Evolutionary conservation across 108 stramenopile genomes (phyloP).

Genomic region (Skeletonema costatum): DNA sequence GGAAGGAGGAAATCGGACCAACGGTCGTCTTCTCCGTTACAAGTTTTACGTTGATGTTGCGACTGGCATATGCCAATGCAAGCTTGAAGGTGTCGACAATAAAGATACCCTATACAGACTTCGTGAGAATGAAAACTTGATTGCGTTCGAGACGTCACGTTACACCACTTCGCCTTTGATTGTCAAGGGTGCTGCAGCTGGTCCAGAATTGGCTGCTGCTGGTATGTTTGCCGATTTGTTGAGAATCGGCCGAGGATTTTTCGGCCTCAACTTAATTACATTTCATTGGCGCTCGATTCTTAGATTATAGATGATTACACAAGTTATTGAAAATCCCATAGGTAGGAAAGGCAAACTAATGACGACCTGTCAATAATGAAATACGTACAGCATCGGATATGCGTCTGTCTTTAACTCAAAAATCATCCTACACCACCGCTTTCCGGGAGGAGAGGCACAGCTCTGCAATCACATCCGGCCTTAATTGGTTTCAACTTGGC

Average conservation of each 20-base stretch:
- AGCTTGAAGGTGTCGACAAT: conserved; percentile 41
- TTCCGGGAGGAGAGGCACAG: conserved; percentile 20
- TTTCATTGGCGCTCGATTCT: conserved; percentile 37
- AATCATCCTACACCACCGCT: conserved; percentile 18
- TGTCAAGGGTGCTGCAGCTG: conserved; percentile 87
- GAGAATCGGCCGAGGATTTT: conserved; percentile 64
- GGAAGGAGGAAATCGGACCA: conserved; percentile 53
- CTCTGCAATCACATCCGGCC: conserved; percentile 18
- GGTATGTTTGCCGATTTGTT: conserved; percentile 88
- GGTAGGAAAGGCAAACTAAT: too few relatives aligned
- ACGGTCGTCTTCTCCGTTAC: conserved; percentile 71
- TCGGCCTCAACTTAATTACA: too few relatives aligned
- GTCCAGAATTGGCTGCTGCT: conserved; percentile 78
- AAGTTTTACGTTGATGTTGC: conserved; percentile 72
- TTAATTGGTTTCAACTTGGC: conserved; percentile 1
- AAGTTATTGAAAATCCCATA: too few relatives aligned
- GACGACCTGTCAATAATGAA: too few relatives aligned
- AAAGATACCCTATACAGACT: conserved; percentile 67
- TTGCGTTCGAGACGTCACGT: conserved; percentile 66
- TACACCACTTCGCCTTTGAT: conserved; percentile 79
- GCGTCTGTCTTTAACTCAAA: not conserved
- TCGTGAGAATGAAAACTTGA: conserved; percentile 67
- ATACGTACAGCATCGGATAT: too few relatives aligned
- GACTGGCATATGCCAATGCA: conserved; percentile 53
- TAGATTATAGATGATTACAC: not conserved